Evolutionary conservation across 208 protist species (phyloP).

Genomic region (Acanthamoeba triangularis): DNA sequence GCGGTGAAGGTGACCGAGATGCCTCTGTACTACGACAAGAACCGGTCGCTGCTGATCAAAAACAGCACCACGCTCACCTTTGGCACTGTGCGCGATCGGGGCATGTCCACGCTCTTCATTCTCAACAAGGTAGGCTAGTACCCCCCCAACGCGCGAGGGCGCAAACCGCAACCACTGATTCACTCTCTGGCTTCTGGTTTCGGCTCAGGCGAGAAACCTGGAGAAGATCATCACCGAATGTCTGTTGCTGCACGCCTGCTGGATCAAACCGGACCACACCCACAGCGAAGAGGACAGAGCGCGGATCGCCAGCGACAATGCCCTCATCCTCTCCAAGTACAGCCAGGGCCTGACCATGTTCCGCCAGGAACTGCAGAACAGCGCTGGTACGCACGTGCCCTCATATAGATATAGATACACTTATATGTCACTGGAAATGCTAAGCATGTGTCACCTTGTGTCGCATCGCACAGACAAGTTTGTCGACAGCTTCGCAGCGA

Average conservation of each 20-base stretch:
- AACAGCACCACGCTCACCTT: conserved; percentile 14
- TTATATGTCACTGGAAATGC: no score
- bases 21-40: conserved; percentile 19
- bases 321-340: conserved; percentile 25
- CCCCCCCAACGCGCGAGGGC: no score
- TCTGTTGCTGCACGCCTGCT: conserved; percentile 21
- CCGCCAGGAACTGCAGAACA: conserved; percentile 21
- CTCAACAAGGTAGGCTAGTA: not conserved
- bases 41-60: conserved; percentile 1
- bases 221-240: conserved; percentile 44
- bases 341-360: not conserved
- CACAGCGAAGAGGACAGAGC: not conserved
- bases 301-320: not conserved
- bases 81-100: not conserved
- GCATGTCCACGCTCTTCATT: conserved; percentile 23
- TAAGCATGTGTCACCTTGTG: no score
- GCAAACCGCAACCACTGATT: not conserved
- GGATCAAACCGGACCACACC: not conserved
- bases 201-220: not conserved
- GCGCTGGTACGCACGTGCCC: not conserved
- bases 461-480: not conserved
- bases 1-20: not conserved
- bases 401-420: no score
- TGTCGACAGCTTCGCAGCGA: conserved; percentile 6
- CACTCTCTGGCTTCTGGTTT: not conserved